Evolutionary conservation across 1,284 basidiomycete genomes (phyloP).

Genomic region (Sporisorium sorghi): DNA sequence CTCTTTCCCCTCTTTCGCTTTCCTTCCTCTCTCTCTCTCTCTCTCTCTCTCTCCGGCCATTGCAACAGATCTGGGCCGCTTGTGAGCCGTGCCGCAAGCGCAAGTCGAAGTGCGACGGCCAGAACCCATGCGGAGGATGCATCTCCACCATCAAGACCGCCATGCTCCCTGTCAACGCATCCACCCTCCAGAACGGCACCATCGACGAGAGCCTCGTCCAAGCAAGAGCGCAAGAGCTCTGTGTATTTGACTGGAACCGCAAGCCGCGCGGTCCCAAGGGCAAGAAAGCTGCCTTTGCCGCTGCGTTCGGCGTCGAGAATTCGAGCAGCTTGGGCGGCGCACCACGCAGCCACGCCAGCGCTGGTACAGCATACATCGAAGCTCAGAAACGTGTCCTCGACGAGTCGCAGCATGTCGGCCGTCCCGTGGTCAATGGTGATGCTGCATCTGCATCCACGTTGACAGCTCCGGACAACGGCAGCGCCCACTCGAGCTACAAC

Average conservation of each 20-base stretch:
- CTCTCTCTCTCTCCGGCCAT: background rate
- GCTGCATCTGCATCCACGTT: constrained; percentile 20
- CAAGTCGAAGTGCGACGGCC: constrained; percentile 58
- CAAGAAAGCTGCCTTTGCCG: constrained; percentile 46
- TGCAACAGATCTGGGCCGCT: constrained; percentile 56
- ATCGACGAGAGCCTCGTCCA: constrained; percentile 35
- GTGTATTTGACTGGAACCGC: constrained; percentile 59
- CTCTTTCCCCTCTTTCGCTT: background rate
- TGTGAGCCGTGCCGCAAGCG: constrained; percentile 58
- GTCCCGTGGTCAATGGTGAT: constrained; percentile 12
- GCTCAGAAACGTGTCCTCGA: constrained; percentile 40
- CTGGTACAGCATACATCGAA: constrained; percentile 50
- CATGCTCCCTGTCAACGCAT: constrained; percentile 41
- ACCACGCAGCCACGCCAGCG: constrained; percentile 43
- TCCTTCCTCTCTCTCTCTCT: background rate
- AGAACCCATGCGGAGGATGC: constrained; percentile 55
- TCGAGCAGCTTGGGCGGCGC: constrained; percentile 37
- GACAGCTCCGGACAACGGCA: constrained; percentile 8
- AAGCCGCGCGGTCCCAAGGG: constrained; percentile 60
- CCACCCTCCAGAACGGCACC: constrained; percentile 24
- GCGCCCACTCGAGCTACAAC: constrained; percentile 7
- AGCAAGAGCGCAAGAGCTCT: constrained; percentile 46
- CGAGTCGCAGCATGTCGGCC: constrained; percentile 9
- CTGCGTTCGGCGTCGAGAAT: constrained; percentile 36
- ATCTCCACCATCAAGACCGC: constrained; percentile 48